A percentile compares a stretch with the other conserved stretches of the same genome.
phyloP scores from a whole-genome alignment of 2,329 filamentous ascomycete species.

The Cladophialophora psammophila region DNA sequence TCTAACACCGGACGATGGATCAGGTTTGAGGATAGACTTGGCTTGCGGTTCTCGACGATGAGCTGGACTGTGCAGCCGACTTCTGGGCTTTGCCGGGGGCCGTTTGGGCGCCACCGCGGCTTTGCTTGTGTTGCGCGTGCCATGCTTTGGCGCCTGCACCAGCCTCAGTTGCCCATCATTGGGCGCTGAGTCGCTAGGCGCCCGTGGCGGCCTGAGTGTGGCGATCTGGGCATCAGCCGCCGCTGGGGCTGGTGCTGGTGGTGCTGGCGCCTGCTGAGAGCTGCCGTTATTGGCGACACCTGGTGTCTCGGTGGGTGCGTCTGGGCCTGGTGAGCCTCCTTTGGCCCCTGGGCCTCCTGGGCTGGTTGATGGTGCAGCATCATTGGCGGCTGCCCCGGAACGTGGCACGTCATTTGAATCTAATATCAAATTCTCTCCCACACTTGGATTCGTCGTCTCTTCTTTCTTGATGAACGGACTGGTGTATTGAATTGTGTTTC shows the following conservation, averaged over 20 bases:
- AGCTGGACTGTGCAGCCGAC: constrained; percentile 18
- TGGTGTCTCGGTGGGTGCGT: neutral
- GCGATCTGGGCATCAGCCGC: neutral
- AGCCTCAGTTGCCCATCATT: neutral
- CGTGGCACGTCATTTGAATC: neutral
- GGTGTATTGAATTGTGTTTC: constrained; percentile 3
- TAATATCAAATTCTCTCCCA: constrained; percentile 8
- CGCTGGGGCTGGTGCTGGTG: neutral
- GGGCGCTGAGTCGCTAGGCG: constrained; percentile 6
- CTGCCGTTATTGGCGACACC: neutral
- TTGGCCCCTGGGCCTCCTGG: neutral
- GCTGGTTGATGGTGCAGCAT: neutral
- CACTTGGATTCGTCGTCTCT: neutral
- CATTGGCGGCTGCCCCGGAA: constrained; percentile 4
- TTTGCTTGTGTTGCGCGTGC: constrained; percentile 1
- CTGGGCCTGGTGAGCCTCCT: too few relatives aligned
- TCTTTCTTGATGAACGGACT: neutral
- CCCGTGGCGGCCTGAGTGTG: neutral
- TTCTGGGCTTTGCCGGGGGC: constrained; percentile 5
- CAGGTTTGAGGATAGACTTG: constrained; percentile 28
- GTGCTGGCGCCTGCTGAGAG: neutral
- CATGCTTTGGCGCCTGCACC: constrained; percentile 7
- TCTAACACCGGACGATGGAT: constrained; percentile 1
- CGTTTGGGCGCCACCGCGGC: constrained; percentile 4
- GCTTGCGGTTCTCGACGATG: constrained; percentile 23